Evolutionary conservation across 768 basidiomycete genomes (phyloP).

Genomic region (Rubroboletus satanas): DNA sequence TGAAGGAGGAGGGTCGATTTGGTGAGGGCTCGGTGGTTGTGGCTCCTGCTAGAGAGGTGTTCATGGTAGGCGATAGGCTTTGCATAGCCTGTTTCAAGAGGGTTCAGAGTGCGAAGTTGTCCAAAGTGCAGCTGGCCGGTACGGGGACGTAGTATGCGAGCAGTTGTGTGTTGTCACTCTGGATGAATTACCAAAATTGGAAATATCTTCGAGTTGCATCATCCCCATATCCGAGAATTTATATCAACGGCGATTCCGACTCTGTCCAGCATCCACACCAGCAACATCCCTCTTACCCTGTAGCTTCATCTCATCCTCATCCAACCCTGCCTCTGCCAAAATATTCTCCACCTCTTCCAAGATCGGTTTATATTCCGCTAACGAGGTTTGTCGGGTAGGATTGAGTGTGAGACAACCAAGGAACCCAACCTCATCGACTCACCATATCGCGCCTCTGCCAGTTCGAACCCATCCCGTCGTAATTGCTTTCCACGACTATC

Average conservation of each 20-base stretch:
- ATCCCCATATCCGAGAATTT: too few species aligned
- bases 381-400: not conserved
- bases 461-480: constrained; percentile 69
- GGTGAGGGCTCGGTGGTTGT: not conserved
- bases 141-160: not conserved
- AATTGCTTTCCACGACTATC: constrained; percentile 76
- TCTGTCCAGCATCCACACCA: constrained; percentile 42
- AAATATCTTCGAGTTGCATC: too few species aligned
- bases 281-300: constrained; percentile 44
- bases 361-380: constrained; percentile 79
- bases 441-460: constrained; percentile 76
- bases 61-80: constrained; percentile 13
- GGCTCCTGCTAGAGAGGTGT: constrained; percentile 8
- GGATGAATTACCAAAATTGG: not conserved
- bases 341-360: constrained; percentile 81
- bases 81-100: constrained; percentile 5
- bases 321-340: constrained; percentile 76
- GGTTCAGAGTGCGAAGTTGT: constrained; percentile 14
- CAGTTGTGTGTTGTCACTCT: not conserved
- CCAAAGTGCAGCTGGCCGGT: not conserved
- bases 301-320: constrained; percentile 74
- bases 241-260: constrained; percentile 44
- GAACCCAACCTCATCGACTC: not conserved
- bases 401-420: not conserved
- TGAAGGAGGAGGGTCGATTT: not conserved